Evolutionary conservation across 306 rosid genomes (phyloP).

Genomic region (Gastrolobium villosum): DNA sequence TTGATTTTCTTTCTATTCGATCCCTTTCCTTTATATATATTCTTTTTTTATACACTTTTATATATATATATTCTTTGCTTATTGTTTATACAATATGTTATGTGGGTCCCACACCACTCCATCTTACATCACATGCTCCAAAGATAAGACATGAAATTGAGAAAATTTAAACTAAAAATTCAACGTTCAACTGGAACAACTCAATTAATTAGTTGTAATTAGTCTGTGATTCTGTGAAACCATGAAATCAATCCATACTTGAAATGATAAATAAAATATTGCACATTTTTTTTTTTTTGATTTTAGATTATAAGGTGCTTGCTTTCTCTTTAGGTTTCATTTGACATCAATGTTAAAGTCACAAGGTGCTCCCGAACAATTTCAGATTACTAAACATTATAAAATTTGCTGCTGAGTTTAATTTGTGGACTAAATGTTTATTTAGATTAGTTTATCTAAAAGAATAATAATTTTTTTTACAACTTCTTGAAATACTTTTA

Average conservation of each 20-base stretch:
- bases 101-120: constrained; percentile 5
- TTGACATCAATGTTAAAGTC: background rate
- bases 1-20: background rate
- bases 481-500: no score
- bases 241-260: background rate
- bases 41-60: no score
- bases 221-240: background rate
- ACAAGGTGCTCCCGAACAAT: background rate
- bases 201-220: background rate
- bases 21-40: no score
- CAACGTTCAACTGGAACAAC: background rate
- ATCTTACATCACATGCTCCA: background rate
- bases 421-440: background rate
- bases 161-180: background rate
- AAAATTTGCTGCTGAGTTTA: background rate
- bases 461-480: no score
- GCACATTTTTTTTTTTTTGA: background rate
- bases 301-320: no score
- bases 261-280: background rate
- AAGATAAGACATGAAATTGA: background rate
- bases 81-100: background rate
- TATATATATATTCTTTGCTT: background rate
- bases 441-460: no score
- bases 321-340: background rate
- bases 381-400: background rate